Conservation (phyloP, 1,284 basidiomycete species). For the Papiliotrema nemorosa region DNA sequence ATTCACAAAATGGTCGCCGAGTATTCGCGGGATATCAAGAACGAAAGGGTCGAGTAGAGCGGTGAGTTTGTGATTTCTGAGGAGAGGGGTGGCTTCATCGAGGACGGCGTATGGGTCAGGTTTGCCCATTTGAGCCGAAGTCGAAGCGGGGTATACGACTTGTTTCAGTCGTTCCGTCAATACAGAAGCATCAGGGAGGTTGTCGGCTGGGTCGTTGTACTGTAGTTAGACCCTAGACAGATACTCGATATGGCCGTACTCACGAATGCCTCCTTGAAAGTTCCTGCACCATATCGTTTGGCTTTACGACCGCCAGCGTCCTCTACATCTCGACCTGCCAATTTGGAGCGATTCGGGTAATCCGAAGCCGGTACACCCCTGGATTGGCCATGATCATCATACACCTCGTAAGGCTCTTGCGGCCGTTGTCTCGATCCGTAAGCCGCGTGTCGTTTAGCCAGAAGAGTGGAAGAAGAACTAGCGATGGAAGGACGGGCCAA, state of each 20-base stretch:
- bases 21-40: not conserved
- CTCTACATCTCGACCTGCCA: too few species aligned
- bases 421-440: too few species aligned
- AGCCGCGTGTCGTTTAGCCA: too few species aligned
- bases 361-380: too few species aligned
- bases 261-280: slow-evolving; percentile 2
- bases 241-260: not conserved
- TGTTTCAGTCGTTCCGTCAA: not conserved
- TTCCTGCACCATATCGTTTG: not conserved
- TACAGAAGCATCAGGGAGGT: not conserved
- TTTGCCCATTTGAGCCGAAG: not conserved
- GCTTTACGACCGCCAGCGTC: too few species aligned
- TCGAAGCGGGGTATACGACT: slow-evolving; percentile 8
- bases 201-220: slow-evolving; percentile 4
- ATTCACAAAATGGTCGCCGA: not conserved
- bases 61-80: not conserved
- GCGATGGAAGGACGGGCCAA: too few species aligned
- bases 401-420: too few species aligned
- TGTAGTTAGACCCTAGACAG: not conserved
- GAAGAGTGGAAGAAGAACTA: too few species aligned
- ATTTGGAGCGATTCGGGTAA: too few species aligned
- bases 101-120: not conserved
- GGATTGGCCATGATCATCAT: too few species aligned
- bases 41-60: not conserved
- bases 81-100: not conserved